Base-by-base conservation (phyloP, 257 asterid species). In the Perilla frutescens region DNA sequence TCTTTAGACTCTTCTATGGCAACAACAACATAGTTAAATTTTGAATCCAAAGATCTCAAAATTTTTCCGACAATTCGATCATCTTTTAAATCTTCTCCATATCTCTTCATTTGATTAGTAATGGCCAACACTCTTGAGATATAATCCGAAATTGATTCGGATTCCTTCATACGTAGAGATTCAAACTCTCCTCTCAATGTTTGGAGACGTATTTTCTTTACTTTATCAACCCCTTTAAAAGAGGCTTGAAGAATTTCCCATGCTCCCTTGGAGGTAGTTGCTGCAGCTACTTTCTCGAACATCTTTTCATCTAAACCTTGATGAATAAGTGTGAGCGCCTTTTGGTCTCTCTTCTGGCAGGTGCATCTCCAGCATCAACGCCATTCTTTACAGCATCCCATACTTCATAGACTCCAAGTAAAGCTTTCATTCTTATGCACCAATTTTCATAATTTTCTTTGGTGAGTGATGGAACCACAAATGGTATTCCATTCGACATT, bases 1-100 rank as follows among this genome's bases (percentile, higher is more conserved):
- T 63, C 54, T 10, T 66, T 66, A n/a, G 71, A 66, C 71, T 66
- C 36, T 40, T 62, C 51, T 7, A 62, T 62, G 37, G 51, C 68
- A 62, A 62, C 36, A 4, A 40, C 36, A 4, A n/a, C 14, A 37
- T 62, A 41, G 15, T 61, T 36, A 13, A 41, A 62, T 20, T 62
- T 43, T 41, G 68, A 7, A 62, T 40, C 68, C 26, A 61, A 61
- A 61, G 49, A 61, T 61, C 67, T 50, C 57, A 50, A 50, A 50
- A 13, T 50, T 50, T 12, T 50, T 20, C 7, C 57, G 12, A 50
- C 57, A 50, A 50, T 3, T 2, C 29, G 57, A 50, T 50, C 57
- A 53, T 53, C 58, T 15, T 53, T 53, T 6, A 43, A 7, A 10
- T 44, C 70, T 0, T 66, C 59, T 29, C 71, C 59, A 48, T 66